A percentile compares a stretch with the other conserved stretches of the same genome.
Conservation (phyloP, 805 yeast species). For the Vanderwaltozyma yarrowii region DNA sequence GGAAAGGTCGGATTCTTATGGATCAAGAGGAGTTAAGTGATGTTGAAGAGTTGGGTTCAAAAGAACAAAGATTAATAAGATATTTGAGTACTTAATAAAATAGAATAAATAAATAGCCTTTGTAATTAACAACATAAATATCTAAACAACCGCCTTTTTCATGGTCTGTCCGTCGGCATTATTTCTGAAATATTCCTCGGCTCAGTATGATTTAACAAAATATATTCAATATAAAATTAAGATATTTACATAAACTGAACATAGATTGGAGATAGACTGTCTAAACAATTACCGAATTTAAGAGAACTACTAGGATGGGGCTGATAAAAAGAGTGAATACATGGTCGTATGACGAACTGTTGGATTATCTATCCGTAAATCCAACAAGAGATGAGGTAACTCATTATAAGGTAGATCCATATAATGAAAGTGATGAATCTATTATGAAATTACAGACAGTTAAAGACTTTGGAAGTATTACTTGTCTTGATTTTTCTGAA, state of each 20-base stretch:
- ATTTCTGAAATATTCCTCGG: no score
- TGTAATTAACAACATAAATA: no score
- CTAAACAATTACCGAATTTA: no score
- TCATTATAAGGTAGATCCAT: conserved; percentile 45
- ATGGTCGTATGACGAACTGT: conserved; percentile 24
- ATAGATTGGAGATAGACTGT: no score
- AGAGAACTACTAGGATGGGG: conserved; percentile 19
- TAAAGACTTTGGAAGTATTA: conserved; percentile 58
- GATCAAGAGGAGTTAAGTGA: conserved; percentile 26
- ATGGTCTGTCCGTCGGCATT: no score
- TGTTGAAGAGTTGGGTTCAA: conserved; percentile 14
- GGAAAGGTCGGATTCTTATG: conserved; percentile 26
- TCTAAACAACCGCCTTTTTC: no score
- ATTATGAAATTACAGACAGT: conserved; percentile 42
- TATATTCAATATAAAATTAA: no score
- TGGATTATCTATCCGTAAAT: conserved; percentile 45
- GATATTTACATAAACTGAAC: no score
- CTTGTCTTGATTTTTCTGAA: conserved; percentile 54
- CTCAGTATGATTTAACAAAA: no score
- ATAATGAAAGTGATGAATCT: conserved; percentile 42
- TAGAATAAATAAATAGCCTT: background rate
- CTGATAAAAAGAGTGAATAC: conserved; percentile 24
- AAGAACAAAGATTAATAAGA: conserved; percentile 1
- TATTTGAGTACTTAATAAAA: background rate
- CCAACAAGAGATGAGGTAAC: conserved; percentile 77